Evolutionary conservation across 768 basidiomycete genomes (phyloP).

Genomic region (Auricularia sp.): DNA sequence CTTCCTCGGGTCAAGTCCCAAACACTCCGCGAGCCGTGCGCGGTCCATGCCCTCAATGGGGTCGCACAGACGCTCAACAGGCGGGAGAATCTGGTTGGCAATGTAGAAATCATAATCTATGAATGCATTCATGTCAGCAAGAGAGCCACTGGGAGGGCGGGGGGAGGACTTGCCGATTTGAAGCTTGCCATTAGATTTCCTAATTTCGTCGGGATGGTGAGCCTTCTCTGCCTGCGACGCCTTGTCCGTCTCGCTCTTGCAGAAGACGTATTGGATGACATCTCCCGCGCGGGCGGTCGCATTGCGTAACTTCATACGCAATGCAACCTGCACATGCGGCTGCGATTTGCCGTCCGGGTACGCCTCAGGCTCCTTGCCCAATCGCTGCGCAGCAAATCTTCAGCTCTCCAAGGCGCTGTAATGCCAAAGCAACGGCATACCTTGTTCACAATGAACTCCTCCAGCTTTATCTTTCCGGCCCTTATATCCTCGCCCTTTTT

Average conservation of each 20-base stretch:
- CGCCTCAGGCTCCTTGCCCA: conserved; percentile 94
- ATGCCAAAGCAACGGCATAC: conserved; percentile 27
- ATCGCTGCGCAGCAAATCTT: conserved; percentile 42
- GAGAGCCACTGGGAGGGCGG: background rate
- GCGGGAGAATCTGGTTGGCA: conserved; percentile 84
- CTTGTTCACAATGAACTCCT: conserved; percentile 93
- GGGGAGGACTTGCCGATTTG: conserved; percentile 52
- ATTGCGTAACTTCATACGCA: conserved; percentile 80
- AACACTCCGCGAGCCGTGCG: conserved; percentile 84
- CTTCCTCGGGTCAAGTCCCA: conserved; percentile 60
- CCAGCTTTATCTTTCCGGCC: conserved; percentile 66
- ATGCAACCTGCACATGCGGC: conserved; percentile 93
- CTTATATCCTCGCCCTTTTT: conserved; percentile 71
- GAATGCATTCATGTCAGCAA: background rate
- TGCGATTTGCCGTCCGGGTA: conserved; percentile 93
- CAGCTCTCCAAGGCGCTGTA: background rate
- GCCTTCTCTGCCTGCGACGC: conserved; percentile 81
- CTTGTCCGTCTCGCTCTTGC: conserved; percentile 51
- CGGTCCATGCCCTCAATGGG: conserved; percentile 94
- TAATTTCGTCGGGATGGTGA: conserved; percentile 86
- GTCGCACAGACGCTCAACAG: conserved; percentile 90
- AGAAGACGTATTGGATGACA: conserved; percentile 95
- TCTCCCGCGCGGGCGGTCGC: conserved; percentile 76
- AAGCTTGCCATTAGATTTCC: conserved; percentile 39
- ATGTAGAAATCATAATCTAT: conserved; percentile 89